Percentiles rank a stretch among this genome's conserved stretches.
Evolutionary conservation across 2,329 filamentous ascomycete genomes (phyloP).

Genomic region (Periconia macrospinosa): DNA sequence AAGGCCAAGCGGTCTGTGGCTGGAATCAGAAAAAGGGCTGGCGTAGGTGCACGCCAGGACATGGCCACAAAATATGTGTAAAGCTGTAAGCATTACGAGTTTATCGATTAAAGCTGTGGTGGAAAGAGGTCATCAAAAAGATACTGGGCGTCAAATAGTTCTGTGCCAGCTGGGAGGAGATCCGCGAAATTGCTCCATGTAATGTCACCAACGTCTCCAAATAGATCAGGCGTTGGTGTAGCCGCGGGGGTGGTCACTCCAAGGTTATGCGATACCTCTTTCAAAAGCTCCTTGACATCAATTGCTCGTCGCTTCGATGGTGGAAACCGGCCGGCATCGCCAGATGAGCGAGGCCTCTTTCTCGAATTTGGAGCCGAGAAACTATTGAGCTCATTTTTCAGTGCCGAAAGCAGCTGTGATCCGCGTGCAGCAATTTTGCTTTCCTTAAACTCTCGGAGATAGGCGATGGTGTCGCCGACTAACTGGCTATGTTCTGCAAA

Average conservation of each 20-base stretch:
- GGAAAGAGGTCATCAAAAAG: constrained; percentile 12
- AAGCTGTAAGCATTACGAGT: background rate
- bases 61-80: constrained; percentile 19
- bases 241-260: background rate
- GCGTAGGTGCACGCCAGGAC: constrained; percentile 28
- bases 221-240: background rate
- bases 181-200: constrained; percentile 1
- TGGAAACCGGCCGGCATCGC: background rate
- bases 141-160: constrained; percentile 10
- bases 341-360: constrained; percentile 7
- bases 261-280: constrained; percentile 9
- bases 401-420: constrained; percentile 9
- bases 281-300: constrained; percentile 10
- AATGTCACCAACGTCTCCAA: background rate
- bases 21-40: constrained; percentile 17
- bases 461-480: constrained; percentile 10
- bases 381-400: constrained; percentile 10
- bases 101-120: background rate
- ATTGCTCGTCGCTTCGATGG: constrained; percentile 8
- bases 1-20: constrained; percentile 13
- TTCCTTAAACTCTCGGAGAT: constrained; percentile 11
- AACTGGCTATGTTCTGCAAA: constrained; percentile 9
- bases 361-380: background rate
- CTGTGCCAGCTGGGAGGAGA: constrained; percentile 11
- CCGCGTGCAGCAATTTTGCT: constrained; percentile 17